These are phyloP conservation scores for Penicillium sumatraense DNA, from an alignment of 2,329 filamentous ascomycete genomes.

Conservation along the genomic window DNA sequence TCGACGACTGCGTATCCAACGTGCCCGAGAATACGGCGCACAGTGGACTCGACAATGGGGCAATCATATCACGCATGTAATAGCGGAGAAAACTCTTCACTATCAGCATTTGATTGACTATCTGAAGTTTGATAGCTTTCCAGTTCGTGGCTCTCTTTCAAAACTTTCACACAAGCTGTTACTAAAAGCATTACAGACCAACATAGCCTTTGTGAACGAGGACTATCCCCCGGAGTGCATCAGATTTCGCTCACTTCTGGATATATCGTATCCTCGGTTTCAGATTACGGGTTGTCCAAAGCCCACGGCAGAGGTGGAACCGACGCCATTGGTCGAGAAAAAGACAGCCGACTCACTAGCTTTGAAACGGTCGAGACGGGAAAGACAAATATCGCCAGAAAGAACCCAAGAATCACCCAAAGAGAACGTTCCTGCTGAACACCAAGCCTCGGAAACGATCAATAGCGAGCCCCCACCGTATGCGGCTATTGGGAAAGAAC, in stretches of 20 bases:
- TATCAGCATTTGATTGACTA: constrained; percentile 67
- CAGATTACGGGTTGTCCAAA: constrained; percentile 34
- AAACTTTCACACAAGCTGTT: constrained; percentile 11
- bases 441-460: neutral
- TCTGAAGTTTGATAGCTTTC: constrained; percentile 55
- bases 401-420: constrained; percentile 16
- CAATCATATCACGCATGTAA: constrained; percentile 70
- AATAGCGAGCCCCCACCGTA: neutral
- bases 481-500: constrained; percentile 6
- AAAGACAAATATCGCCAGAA: constrained; percentile 18
- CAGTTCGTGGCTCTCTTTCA: constrained; percentile 44
- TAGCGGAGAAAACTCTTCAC: constrained; percentile 72
- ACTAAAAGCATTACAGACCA: constrained; percentile 28
- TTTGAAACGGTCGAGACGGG: constrained; percentile 33
- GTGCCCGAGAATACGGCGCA: constrained; percentile 76
- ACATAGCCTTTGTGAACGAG: constrained; percentile 66
- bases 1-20: constrained; percentile 73
- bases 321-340: constrained; percentile 8
- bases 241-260: constrained; percentile 60
- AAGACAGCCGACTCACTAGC: constrained; percentile 24
- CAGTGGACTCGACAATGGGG: constrained; percentile 66
- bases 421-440: constrained; percentile 1
- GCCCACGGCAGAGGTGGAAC: constrained; percentile 16
- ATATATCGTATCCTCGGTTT: constrained; percentile 61
- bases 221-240: constrained; percentile 73